Percentiles rank a stretch among this genome's conserved stretches.
Evolutionary conservation across 2,329 filamentous ascomycete genomes (phyloP).

Genomic region (Zopfia rhizophila): DNA sequence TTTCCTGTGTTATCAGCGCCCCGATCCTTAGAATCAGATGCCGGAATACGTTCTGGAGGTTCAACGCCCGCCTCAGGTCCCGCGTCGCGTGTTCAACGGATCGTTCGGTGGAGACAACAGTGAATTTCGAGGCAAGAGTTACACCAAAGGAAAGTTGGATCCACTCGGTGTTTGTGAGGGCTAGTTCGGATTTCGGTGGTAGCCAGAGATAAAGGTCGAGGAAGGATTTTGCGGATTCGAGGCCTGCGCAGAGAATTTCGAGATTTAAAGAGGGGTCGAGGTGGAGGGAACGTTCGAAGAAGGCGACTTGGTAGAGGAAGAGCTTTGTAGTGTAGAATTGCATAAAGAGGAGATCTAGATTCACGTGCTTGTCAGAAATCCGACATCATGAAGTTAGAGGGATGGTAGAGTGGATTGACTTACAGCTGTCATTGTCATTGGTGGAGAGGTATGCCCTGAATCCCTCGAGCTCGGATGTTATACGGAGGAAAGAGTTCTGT

Average conservation of each 20-base stretch:
- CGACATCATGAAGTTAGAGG: conserved; percentile 4
- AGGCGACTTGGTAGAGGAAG: conserved; percentile 53
- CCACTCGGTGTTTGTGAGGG: conserved; percentile 54
- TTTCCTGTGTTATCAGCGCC: conserved; percentile 34
- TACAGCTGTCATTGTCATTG: conserved; percentile 41
- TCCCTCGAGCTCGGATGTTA: conserved; percentile 45
- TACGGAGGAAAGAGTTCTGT: conserved; percentile 41
- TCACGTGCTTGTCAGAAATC: neutral
- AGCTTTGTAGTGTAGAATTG: conserved; percentile 53
- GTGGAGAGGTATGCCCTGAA: conserved; percentile 43
- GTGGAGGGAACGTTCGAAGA: conserved; percentile 44
- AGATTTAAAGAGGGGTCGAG: conserved; percentile 38
- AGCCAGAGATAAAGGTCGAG: conserved; percentile 49
- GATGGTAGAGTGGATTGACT: conserved; percentile 20
- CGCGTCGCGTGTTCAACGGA: conserved; percentile 36
- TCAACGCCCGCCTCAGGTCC: conserved; percentile 37
- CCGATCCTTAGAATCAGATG: conserved; percentile 37
- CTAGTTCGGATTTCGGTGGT: conserved; percentile 47
- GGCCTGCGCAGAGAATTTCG: conserved; percentile 32
- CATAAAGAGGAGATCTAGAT: conserved; percentile 50
- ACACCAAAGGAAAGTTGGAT: conserved; percentile 52
- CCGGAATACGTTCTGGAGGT: conserved; percentile 40
- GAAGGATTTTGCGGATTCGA: conserved; percentile 41
- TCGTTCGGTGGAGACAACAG: conserved; percentile 38
- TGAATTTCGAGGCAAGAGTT: conserved; percentile 42